Conservation (phyloP, 2,329 filamentous ascomycete genomes). For the Drechslerella dactyloides region DNA sequence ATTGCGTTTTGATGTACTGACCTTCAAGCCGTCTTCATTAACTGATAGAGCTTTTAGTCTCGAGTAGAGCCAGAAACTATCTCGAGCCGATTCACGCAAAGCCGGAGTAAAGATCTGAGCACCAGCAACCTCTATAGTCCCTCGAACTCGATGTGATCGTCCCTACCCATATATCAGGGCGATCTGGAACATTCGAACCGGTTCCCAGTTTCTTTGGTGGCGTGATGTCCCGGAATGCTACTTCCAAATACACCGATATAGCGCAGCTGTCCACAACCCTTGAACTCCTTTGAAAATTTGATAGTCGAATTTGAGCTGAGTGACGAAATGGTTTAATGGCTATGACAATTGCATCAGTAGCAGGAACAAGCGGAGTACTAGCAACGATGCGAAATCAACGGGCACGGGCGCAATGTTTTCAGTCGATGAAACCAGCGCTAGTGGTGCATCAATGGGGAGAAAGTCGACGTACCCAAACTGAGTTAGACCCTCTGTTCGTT, state of each 20-base stretch:
- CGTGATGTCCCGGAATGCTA: conserved; percentile 3
- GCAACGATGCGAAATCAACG: not conserved
- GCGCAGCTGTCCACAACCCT: too few relatives aligned
- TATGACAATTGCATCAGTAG: not conserved
- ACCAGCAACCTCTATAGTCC: not conserved
- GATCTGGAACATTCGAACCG: not conserved
- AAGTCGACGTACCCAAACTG: not conserved
- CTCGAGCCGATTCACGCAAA: not conserved
- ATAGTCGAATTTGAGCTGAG: not conserved
- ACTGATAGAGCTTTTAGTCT: too few relatives aligned
- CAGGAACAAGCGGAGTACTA: not conserved
- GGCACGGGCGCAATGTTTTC: not conserved
- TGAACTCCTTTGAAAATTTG: not conserved
- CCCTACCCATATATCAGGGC: not conserved
- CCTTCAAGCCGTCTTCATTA: not conserved
- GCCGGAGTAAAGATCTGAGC: not conserved
- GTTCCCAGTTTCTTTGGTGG: conserved; percentile 3
- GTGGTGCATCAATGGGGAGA: not conserved
- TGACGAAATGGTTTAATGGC: not conserved
- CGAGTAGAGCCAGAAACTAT: too few relatives aligned
- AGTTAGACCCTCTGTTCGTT: not conserved
- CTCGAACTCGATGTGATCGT: not conserved
- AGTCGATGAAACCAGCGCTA: not conserved
- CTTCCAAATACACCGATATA: not conserved
- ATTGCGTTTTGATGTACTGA: not conserved